These are phyloP conservation scores for Nepenthes mirabilis DNA, from an alignment of 148 eudicot genomes.

Conservation along the genomic window DNA sequence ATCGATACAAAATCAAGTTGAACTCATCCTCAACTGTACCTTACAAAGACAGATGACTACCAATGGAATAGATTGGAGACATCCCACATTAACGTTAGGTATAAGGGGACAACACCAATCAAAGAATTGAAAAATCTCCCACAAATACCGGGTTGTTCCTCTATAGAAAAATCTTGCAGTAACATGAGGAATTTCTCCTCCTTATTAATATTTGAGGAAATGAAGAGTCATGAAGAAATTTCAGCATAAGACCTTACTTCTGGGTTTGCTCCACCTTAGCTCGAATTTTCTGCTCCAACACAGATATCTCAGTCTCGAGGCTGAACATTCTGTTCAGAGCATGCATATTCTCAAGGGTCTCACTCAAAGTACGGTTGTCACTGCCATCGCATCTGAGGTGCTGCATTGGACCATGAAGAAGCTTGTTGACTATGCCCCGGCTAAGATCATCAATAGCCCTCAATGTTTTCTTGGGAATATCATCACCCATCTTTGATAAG, in stretches of 20 bases:
- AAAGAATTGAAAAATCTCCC: conserved; percentile 14
- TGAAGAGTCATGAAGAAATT: conserved; percentile 7
- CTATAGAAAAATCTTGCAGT: conserved; percentile 5
- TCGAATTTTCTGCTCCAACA: conserved; percentile 85
- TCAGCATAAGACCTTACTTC: conserved; percentile 27
- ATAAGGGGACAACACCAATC: conserved; percentile 11
- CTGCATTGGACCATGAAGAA: conserved; percentile 92
- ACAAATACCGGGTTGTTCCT: conserved; percentile 4
- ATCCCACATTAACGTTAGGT: conserved; percentile 14
- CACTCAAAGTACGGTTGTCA: conserved; percentile 65
- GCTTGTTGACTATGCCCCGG: conserved; percentile 79
- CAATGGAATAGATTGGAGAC: conserved; percentile 6
- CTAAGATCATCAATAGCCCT: conserved; percentile 84
- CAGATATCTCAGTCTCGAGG: conserved; percentile 79
- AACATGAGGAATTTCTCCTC: conserved; percentile 18
- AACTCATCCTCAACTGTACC: conserved; percentile 12
- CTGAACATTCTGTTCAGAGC: conserved; percentile 91
- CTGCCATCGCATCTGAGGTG: conserved; percentile 94
- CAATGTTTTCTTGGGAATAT: conserved; percentile 53
- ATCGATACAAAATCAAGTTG: conserved; percentile 5
- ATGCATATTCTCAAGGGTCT: conserved; percentile 91
- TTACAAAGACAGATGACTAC: conserved; percentile 10
- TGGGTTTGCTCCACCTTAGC: conserved; percentile 80
- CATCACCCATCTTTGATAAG: conserved; percentile 65
- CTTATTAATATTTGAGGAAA: conserved; percentile 28